Conservation (phyloP, 805 yeast species). For the Ogataea kodamae region DNA sequence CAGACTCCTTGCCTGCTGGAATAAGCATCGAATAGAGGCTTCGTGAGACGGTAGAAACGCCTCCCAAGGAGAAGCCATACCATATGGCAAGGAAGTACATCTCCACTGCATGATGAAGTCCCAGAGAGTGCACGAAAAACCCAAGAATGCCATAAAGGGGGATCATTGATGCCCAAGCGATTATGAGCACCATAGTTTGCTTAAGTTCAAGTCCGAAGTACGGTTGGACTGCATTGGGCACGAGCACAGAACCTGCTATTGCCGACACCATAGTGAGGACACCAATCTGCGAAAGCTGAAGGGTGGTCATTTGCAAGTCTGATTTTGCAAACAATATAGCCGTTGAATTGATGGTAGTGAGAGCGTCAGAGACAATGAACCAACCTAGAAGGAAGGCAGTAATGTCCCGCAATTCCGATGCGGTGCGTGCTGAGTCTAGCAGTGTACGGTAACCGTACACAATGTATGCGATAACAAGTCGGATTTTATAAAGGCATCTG, state of each 20-base stretch:
- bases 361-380: conserved; percentile 73
- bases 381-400: conserved; percentile 65
- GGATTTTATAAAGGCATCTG: conserved; percentile 10
- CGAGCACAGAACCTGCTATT: conserved; percentile 57
- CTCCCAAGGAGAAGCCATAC: conserved; percentile 77
- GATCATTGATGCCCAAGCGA: conserved; percentile 59
- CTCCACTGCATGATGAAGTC: conserved; percentile 61
- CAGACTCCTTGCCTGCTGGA: conserved; percentile 72
- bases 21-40: conserved; percentile 65
- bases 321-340: conserved; percentile 74
- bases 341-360: conserved; percentile 75
- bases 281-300: conserved; percentile 62
- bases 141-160: conserved; percentile 74
- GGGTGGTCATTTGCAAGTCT: conserved; percentile 64
- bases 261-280: conserved; percentile 65
- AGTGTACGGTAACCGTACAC: conserved; percentile 63
- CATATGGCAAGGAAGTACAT: conserved; percentile 67
- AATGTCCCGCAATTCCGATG: conserved; percentile 59
- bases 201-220: conserved; percentile 43
- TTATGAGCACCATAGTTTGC: conserved; percentile 46
- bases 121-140: conserved; percentile 50
- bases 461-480: conserved; percentile 34
- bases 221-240: conserved; percentile 45
- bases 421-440: conserved; percentile 53
- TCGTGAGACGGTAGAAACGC: conserved; percentile 64